phyloP scores from a whole-genome alignment of 2,329 filamentous ascomycete species.

The Cyphellophora europaea region DNA sequence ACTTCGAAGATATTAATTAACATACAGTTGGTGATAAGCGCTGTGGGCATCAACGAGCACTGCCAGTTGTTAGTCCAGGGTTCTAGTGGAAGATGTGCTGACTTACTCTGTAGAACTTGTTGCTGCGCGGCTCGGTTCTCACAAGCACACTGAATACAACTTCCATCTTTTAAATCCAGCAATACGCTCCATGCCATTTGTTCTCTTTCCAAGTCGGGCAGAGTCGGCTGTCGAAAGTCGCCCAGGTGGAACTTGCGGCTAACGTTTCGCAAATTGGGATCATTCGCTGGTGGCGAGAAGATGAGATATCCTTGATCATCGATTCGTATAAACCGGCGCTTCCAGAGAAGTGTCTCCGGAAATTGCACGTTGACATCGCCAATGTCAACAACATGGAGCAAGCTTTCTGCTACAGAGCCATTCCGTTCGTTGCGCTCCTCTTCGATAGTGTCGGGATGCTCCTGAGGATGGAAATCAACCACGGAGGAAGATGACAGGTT shows the following conservation, averaged over 20 bases:
- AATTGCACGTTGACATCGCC: slow-evolving; percentile 96
- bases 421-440: slow-evolving; percentile 16
- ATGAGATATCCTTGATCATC: slow-evolving; percentile 77
- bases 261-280: slow-evolving; percentile 48
- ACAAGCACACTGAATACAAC: slow-evolving; percentile 54
- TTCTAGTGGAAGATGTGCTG: neutral
- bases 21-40: slow-evolving; percentile 21
- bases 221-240: slow-evolving; percentile 69
- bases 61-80: slow-evolving; percentile 15
- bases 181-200: slow-evolving; percentile 81
- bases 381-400: slow-evolving; percentile 54
- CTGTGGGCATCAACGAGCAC: slow-evolving; percentile 34
- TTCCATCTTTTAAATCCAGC: slow-evolving; percentile 53
- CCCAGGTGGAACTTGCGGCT: slow-evolving; percentile 76
- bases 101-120: slow-evolving; percentile 42
- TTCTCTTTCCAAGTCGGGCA: slow-evolving; percentile 83
- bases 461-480: slow-evolving; percentile 11
- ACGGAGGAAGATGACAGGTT: slow-evolving; percentile 15
- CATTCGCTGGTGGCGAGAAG: slow-evolving; percentile 60
- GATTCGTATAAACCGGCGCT: slow-evolving; percentile 78
- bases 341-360: slow-evolving; percentile 92
- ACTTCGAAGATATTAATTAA: slow-evolving; percentile 5
- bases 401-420: slow-evolving; percentile 9
- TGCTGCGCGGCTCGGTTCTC: slow-evolving; percentile 46
- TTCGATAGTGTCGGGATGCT: slow-evolving; percentile 25